Evolutionary conservation across 805 yeast genomes (phyloP), one percentile per base, ranked within the genome.

Genomic region (Torulaspora quercuum): DNA sequence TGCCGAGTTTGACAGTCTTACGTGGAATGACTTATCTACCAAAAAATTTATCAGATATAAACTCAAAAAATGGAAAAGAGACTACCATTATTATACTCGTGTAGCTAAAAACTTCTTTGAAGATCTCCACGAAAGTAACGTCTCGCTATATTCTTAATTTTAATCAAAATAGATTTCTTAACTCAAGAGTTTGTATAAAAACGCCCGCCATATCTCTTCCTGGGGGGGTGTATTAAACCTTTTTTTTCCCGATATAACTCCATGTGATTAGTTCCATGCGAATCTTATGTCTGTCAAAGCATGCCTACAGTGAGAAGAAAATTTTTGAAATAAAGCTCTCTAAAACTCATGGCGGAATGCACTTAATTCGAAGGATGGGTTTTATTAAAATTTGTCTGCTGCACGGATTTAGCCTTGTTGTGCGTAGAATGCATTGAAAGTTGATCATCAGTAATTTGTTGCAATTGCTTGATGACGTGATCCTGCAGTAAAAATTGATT

Each of bases 41-140:
- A 45, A 46, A 28, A 43, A 41, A 16, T 50, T 47, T 27, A 25
- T 52, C 12, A 50, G 35, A 30, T 41, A 34, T 32, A 52, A 49
- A 27, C 23, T 39, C 20, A 33, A 37, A 20, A 48, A 49, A 24
- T 27, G 46, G 15, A 50, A 40, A 31, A 35, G 37, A 13, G 46
- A 48, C 26, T 41, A 41, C 23, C 44, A 37, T 9, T 49, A 48
- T 29, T 49, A 36, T 27, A 45, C 42, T 17, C 44, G 39, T n/a
- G 41, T 49, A 18, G 52, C 50, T 13, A 52, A 46, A 32, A 38
- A 45, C 8, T 47, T 50, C 23, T 34, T 47, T 9, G 46, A 48
- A 7, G 57, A 52, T 33, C 31, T 48, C 14, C 41, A 37, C 22
- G 50, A 42, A 2, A 16, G 18, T 23, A 32, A 37, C 29, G 7